Percentiles rank a stretch among this genome's conserved stretches.
Evolutionary conservation across 805 yeast species (phyloP).

Genomic region (Candida fluviatilis): DNA sequence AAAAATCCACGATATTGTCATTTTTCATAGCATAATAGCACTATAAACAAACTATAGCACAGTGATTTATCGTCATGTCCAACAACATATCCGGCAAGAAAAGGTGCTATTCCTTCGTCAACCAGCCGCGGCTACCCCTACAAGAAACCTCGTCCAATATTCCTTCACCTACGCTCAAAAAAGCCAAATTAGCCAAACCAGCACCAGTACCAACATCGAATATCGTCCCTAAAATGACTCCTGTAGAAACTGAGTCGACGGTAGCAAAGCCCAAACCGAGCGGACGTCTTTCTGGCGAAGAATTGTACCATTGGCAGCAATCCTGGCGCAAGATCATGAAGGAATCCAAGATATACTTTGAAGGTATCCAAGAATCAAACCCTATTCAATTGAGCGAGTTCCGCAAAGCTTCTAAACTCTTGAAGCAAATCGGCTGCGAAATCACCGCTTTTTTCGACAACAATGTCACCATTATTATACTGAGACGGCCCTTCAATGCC

Average conservation of each 20-base stretch:
- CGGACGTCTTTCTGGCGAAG: slow-evolving; percentile 39
- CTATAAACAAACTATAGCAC: not conserved
- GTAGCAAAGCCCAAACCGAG: slow-evolving; percentile 10
- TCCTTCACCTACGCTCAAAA: slow-evolving; percentile 34
- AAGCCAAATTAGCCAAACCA: slow-evolving; percentile 18
- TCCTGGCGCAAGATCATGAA: slow-evolving; percentile 62
- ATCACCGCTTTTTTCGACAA: slow-evolving; percentile 48
- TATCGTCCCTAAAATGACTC: not conserved
- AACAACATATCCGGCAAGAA: slow-evolving; percentile 4
- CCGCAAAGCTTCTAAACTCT: slow-evolving; percentile 40
- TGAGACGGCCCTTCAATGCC: slow-evolving; percentile 51
- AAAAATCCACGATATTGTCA: too few species aligned
- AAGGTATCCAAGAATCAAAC: slow-evolving; percentile 42
- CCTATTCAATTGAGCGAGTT: slow-evolving; percentile 32
- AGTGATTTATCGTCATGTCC: not conserved
- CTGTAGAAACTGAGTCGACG: slow-evolving; percentile 3
- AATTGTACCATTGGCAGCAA: slow-evolving; percentile 56
- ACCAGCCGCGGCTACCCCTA: slow-evolving; percentile 27
- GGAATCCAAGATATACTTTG: slow-evolving; percentile 59
- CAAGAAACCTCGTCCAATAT: slow-evolving; percentile 38
- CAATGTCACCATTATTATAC: slow-evolving; percentile 69
- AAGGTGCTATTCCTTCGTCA: slow-evolving; percentile 7
- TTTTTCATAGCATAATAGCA: not conserved
- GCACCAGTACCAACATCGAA: not conserved
- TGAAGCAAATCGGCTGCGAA: slow-evolving; percentile 46